Percentiles rank a stretch among this genome's conserved stretches.
Evolutionary conservation across 331 rosid species (phyloP).

Genomic region (Pyracantha coccinea): DNA sequence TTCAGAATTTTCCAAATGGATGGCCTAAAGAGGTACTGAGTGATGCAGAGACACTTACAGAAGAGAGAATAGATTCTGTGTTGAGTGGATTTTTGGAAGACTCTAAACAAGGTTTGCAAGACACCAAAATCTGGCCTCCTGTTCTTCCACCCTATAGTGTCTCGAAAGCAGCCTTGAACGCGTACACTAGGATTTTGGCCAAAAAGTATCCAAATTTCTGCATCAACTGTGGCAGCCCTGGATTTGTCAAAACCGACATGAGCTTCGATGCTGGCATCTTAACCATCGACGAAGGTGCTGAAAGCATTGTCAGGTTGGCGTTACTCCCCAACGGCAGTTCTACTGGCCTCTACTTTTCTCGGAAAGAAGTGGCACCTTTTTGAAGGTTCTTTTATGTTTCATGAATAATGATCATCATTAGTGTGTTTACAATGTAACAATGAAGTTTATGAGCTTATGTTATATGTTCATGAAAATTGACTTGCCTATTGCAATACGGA

Average conservation of each 20-base stretch:
- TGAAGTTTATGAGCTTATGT: no score
- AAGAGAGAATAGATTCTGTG: conserved; percentile 32
- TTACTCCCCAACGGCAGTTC: conserved; percentile 22
- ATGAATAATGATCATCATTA: background rate
- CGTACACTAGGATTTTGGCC: conserved; percentile 34
- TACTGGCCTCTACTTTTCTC: conserved; percentile 28
- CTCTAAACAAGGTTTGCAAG: conserved; percentile 23
- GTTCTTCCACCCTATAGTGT: background rate
- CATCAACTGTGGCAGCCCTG: conserved; percentile 37
- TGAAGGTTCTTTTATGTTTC: background rate
- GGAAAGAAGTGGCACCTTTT: background rate
- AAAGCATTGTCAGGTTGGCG: conserved; percentile 22
- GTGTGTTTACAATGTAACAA: no score
- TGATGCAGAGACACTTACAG: conserved; percentile 27
- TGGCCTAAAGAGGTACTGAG: conserved; percentile 29
- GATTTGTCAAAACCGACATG: conserved; percentile 11
- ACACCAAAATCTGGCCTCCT: conserved; percentile 31
- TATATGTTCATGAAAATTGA: no score
- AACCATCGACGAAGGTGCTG: conserved; percentile 42
- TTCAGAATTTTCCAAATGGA: conserved; percentile 26
- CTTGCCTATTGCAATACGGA: no score
- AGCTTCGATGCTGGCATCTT: conserved; percentile 6
- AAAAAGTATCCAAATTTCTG: conserved; percentile 22
- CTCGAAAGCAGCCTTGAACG: conserved; percentile 33
- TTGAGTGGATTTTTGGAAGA: conserved; percentile 24